Evolutionary conservation across 768 basidiomycete species (phyloP).

Genomic region (Crucibulum laeve): DNA sequence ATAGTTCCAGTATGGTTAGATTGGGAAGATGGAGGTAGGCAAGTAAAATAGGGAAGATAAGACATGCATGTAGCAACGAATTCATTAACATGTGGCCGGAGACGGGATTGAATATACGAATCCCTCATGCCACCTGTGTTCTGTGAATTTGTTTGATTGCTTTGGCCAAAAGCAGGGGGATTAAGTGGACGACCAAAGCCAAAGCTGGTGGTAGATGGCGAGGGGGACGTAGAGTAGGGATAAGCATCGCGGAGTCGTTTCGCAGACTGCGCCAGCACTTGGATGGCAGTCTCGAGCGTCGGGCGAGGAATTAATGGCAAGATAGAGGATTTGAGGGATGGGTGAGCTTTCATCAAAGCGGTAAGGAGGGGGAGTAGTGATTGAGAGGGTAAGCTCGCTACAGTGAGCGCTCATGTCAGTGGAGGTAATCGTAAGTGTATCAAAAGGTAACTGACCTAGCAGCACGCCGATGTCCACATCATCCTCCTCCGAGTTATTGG

Average conservation of each 20-base stretch:
- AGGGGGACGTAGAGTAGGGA: constrained; percentile 58
- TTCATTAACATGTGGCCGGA: constrained; percentile 71
- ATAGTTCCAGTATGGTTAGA: constrained; percentile 15
- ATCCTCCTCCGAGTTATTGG: constrained; percentile 36
- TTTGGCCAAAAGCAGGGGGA: constrained; percentile 17
- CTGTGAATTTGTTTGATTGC: constrained; percentile 3
- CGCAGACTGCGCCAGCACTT: constrained; percentile 63
- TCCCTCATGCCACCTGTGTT: constrained; percentile 68
- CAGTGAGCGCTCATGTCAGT: constrained; percentile 2
- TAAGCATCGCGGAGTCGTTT: constrained; percentile 78
- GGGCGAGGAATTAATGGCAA: constrained; percentile 83
- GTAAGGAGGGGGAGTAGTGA: constrained; percentile 72
- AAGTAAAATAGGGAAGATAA: constrained; percentile 84
- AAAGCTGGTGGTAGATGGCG: constrained; percentile 26
- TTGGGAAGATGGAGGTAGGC: constrained; percentile 28
- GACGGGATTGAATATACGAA: constrained; percentile 70
- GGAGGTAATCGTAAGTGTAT: constrained; percentile 7
- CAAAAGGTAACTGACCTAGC: constrained; percentile 50
- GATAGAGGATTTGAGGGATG: constrained; percentile 65
- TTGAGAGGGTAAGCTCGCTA: constrained; percentile 77
- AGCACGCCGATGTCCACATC: constrained; percentile 79
- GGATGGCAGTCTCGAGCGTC: constrained; percentile 67
- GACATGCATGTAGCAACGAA: constrained; percentile 76
- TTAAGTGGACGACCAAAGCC: constrained; percentile 26
- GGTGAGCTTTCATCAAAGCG: constrained; percentile 63